Conservation (phyloP, 192 early-diverging fungal genomes). For the Umbelopsis sp. region DNA sequence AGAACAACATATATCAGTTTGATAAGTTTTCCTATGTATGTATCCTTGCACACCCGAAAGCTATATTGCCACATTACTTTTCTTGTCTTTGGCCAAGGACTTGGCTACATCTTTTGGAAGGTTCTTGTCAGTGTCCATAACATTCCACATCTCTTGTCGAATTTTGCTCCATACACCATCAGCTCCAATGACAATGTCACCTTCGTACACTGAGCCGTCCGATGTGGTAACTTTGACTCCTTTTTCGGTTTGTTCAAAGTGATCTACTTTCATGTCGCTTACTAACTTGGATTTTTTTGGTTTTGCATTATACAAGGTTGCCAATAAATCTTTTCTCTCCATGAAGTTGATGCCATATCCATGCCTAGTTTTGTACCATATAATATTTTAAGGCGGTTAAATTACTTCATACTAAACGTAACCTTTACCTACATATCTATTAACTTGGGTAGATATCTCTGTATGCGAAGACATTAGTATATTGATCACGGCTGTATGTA, state of each 20-base stretch:
- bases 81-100: not conserved
- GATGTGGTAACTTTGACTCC: constrained; percentile 23
- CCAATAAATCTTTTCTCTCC: not conserved
- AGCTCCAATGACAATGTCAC: constrained; percentile 39
- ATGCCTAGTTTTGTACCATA: not conserved
- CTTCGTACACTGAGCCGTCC: constrained; percentile 27
- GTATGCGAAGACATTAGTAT: too few relatives aligned
- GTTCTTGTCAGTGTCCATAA: not conserved
- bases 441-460: too few relatives aligned
- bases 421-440: not conserved
- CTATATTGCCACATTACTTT: not conserved
- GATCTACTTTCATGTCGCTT: constrained; percentile 22
- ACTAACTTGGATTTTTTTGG: not conserved
- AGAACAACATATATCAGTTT: not conserved
- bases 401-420: too few relatives aligned
- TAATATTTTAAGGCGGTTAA: too few relatives aligned
- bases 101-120: not conserved
- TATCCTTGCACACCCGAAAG: not conserved
- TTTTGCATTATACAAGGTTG: not conserved
- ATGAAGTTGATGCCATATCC: not conserved
- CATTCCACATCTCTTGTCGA: constrained; percentile 26
- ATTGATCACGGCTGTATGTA: not conserved
- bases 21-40: not conserved
- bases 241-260: constrained; percentile 18
- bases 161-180: constrained; percentile 35